Conservation (phyloP, 768 basidiomycete species). For the Termitomyces sp. region DNA sequence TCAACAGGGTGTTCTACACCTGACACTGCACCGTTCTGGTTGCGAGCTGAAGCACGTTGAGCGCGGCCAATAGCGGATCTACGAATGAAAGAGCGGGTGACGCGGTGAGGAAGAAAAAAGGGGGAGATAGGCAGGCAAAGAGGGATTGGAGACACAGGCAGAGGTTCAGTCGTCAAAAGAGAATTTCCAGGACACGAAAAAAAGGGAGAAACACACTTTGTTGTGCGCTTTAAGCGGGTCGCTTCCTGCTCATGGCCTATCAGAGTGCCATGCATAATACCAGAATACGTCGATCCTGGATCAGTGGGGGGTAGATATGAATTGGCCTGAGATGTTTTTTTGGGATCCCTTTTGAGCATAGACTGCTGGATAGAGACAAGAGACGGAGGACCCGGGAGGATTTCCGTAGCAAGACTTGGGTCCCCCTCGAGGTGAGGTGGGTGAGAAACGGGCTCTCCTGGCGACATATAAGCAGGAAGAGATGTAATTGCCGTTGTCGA, state of each 20-base stretch:
- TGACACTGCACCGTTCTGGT: slow-evolving; percentile 42
- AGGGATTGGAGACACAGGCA: slow-evolving; percentile 14
- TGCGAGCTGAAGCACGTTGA: slow-evolving; percentile 67
- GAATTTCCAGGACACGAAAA: slow-evolving; percentile 6
- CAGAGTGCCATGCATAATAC: slow-evolving; percentile 62
- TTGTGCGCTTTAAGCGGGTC: slow-evolving; percentile 64
- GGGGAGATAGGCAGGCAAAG: slow-evolving; percentile 11
- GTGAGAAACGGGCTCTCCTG: slow-evolving; percentile 67
- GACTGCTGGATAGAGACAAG: slow-evolving; percentile 65
- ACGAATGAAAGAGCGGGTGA: slow-evolving; percentile 14
- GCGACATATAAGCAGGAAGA: slow-evolving; percentile 66
- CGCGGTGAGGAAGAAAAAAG: slow-evolving; percentile 15
- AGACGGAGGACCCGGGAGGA: slow-evolving; percentile 84
- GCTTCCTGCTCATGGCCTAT: slow-evolving; percentile 61
- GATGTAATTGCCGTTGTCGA: slow-evolving; percentile 55
- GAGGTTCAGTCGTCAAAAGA: slow-evolving; percentile 18
- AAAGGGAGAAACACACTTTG: slow-evolving; percentile 46
- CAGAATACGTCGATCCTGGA: slow-evolving; percentile 86
- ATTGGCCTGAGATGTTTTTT: slow-evolving; percentile 60
- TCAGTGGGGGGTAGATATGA: slow-evolving; percentile 83
- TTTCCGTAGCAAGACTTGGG: slow-evolving; percentile 79
- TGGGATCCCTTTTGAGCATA: slow-evolving; percentile 73
- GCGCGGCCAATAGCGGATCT: slow-evolving; percentile 62
- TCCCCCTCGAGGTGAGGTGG: slow-evolving; percentile 82
- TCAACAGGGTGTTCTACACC: slow-evolving; percentile 29